Conservation (phyloP, 2,329 filamentous ascomycete species). For the Phaeophleospora eucalypticola region DNA sequence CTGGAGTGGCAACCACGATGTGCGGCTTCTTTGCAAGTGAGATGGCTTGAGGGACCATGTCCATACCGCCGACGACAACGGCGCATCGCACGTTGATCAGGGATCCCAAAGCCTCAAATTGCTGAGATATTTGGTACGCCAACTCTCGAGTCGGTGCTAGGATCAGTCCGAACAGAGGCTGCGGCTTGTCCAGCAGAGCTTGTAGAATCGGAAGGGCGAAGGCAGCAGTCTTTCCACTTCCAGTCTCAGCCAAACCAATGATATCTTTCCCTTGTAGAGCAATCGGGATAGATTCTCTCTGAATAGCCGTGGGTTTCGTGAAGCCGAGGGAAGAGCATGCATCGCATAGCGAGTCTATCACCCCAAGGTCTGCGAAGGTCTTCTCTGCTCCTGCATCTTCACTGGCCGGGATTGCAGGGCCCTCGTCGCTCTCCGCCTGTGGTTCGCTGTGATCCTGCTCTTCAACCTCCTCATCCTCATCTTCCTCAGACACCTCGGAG, state of each 20-base stretch:
- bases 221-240: conserved; percentile 91
- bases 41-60: conserved; percentile 90
- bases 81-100: conserved; percentile 83
- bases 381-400: conserved; percentile 37
- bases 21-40: conserved; percentile 94
- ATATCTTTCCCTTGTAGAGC: conserved; percentile 79
- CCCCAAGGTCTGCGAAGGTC: conserved; percentile 68
- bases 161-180: conserved; percentile 80
- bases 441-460: conserved; percentile 24
- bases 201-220: conserved; percentile 93
- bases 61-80: conserved; percentile 80
- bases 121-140: conserved; percentile 82
- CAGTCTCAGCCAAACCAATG: conserved; percentile 92
- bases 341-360: conserved; percentile 83
- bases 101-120: conserved; percentile 82
- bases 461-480: conserved; percentile 19
- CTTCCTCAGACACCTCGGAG: conserved; percentile 9
- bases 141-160: conserved; percentile 91
- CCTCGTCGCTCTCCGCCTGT: conserved; percentile 23
- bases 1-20: conserved; percentile 87
- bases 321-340: conserved; percentile 79
- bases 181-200: conserved; percentile 81
- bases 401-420: conserved; percentile 14
- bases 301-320: conserved; percentile 83
- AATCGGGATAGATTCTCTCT: conserved; percentile 75